Evolutionary conservation across 2,329 filamentous ascomycete genomes (phyloP).

Genomic region (Pleoardoris graminearum): DNA sequence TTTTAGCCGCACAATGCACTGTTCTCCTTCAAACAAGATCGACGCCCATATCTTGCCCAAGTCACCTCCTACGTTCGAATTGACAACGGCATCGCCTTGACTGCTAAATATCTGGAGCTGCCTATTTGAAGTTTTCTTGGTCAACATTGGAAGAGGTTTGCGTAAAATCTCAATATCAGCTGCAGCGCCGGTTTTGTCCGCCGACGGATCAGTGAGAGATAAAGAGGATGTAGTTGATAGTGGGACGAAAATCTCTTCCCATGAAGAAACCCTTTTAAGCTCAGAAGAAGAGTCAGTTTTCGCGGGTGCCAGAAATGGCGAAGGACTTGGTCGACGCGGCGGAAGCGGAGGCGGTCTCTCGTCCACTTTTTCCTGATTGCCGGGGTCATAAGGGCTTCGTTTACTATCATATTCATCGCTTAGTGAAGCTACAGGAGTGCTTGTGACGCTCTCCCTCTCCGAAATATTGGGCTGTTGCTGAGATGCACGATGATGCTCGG

Average conservation of each 20-base stretch:
- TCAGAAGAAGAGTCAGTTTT: not conserved
- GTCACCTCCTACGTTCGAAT: slow-evolving; percentile 18
- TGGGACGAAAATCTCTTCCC: slow-evolving; percentile 1
- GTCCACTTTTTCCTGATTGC: not conserved
- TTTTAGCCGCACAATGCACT: slow-evolving; percentile 29
- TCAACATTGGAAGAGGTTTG: slow-evolving; percentile 18
- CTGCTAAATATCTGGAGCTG: not conserved
- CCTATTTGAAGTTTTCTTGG: slow-evolving; percentile 17
- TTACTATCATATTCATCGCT: not conserved
- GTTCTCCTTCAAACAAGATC: slow-evolving; percentile 27
- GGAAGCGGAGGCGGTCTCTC: slow-evolving; percentile 18
- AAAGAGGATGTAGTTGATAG: slow-evolving; percentile 23
- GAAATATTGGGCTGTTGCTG: not conserved
- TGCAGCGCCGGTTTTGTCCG: not conserved
- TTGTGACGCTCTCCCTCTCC: not conserved
- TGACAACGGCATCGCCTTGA: not conserved
- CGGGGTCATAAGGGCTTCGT: not conserved
- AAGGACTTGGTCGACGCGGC: slow-evolving; percentile 6
- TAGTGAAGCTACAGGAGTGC: not conserved
- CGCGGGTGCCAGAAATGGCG: not conserved
- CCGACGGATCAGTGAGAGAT: slow-evolving; percentile 9
- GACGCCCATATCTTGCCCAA: slow-evolving; percentile 29
- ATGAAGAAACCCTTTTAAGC: slow-evolving; percentile 4
- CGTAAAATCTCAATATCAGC: not conserved
- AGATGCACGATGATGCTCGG: not conserved